Evolutionary conservation across 2,329 filamentous ascomycete species (phyloP), one percentile per base, ranked within the genome.

Genomic region (Leptodontidium sp.): DNA sequence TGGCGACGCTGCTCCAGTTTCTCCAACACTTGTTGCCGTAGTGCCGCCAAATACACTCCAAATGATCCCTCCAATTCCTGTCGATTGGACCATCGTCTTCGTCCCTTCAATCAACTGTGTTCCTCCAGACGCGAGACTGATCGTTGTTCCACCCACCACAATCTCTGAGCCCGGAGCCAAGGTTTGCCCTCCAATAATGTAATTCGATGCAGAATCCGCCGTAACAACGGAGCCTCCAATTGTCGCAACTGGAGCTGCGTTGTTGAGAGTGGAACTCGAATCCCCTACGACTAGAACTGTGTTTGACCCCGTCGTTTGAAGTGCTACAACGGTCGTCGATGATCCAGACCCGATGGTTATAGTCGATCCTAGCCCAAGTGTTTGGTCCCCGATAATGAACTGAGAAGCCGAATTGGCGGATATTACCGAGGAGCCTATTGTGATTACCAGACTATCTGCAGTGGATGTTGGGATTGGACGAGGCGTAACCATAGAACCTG

Each of bases 1-100:
- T 82, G 81, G 75, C 82, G 43, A 80, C 81, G 24, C 72, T 85
- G 15, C 81, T 80, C 29, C 85, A 87, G 72, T 86, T 83, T 69
- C 83, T 21, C 21, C 21, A 21, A 21, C 21, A 87, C 66, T 81
- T 88, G 76, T 88, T 83, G 84, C 82, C 82, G 0, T 75, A 84
- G 21, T 85, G 85, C 69, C 66, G 82, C n/a, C 68, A 17, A 80
- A 81, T 5, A 69, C 82, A 1, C 78, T 80, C 0, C 84, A 45
- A 15, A 58, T 49, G 4, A 65, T 65, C 15, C 63, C 63, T 26
- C 50, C 52, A 21, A 57, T 45, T 12, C 53, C 63, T 1, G 35
- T 55, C 14, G 29, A 32, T 26, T 55, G 52, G 2, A 55, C 52
- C 8, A 55, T 17, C 4, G 55, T 58, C 55, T 58, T 58, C 4